Base-by-base conservation (phyloP, 2,329 filamentous ascomycete genomes). In the Fusarium fujikuroi region DNA sequence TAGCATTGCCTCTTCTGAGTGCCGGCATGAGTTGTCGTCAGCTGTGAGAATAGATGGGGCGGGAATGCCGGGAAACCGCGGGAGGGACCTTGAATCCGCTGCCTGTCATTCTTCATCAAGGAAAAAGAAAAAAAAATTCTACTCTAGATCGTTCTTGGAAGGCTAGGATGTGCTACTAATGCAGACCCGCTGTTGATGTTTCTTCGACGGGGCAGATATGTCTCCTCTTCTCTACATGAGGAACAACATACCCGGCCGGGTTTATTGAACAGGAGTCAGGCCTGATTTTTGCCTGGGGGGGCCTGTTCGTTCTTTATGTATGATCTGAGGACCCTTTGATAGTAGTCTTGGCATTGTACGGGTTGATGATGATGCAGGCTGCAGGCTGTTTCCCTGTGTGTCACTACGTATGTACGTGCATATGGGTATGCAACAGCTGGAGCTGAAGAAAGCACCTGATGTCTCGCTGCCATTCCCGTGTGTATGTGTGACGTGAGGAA, bases 31-130 rank as follows among this genome's bases (percentile, higher is more conserved):
- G 60, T 66, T 66, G 57, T 74, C 52, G 56, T 63, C 64, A 75
- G 60, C 65, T 56, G 65, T 72, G 73, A 75, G 63, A 70, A 74
- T 74, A 63, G 72, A 72, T 71, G 67, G 67, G 74, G 72, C 58
- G 74, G 62, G 58, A 68, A 67, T 70, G 67, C 68, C 67, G 66
- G 60, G 68, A 71, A 70, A 63, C 66, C 37, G 66, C 53, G 66
- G 62, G 70, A 74, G 43, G 57, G 53, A 40, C 34, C 60, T 61
- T 65, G 47, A 37, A 40, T 37, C 60, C 32, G 57, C 65, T 46
- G 36, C 36, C 30, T 34, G 30, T 57, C 43, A 50, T 59, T 57
- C 39, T 30, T 53, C 50, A 60, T 53, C 50, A 60, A 65, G 50
- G 50, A 56, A 59, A 54, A 65, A 60, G 52, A 49, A 70, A 54